Base-by-base conservation (phyloP, 257 asterid genomes). In the Scutellaria baicalensis region DNA sequence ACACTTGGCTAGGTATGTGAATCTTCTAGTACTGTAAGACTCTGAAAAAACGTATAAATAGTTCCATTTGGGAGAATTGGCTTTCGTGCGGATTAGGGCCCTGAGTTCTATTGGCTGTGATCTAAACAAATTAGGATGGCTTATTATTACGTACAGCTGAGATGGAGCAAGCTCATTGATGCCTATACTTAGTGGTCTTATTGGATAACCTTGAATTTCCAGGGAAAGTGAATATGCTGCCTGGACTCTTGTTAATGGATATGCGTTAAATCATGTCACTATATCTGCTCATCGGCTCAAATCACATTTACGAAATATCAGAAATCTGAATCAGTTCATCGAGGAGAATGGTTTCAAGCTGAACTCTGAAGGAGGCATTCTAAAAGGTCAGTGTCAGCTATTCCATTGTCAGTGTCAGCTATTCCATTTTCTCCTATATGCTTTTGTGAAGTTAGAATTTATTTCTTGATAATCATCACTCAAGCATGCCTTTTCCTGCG, bases 221-320 rank as follows among this genome's bases (percentile, higher is more conserved):
- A 93, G 99, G 89, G 99, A 93, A 81, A 93, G 97, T 72, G 97
- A 93, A 74, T 91, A 91, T 81, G 99, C 97, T 21, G 97, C 97
- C 45, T 93, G 99, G 99, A 87, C 97, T 59, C 89, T 93, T 59
- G 97, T 93, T 21, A 91, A 93, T 69, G 99, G 99, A 47, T 93
- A 91, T 64, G 76, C 96, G 1, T 33, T 89, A 65, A 94, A 94
- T 76, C 97, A 94, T 60, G 93, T 86, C 48, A 89, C 97, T 6
- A 85, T 94, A 78, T 87, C 99, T 66, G 78, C 86, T 57, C 99
- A 94, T 73, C 89, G 79, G 54, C 90, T 94, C 76, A 84, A 80
- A 74, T 94, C 99, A 52, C 79, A 81, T 67, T 76, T 91, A 69
- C 81, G 75, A 64, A 70, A 69, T 55, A 87, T 91, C 38, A 59